phyloP scores from a whole-genome alignment of 2,329 filamentous ascomycete species.

The Sporothrix euskadiensis region DNA sequence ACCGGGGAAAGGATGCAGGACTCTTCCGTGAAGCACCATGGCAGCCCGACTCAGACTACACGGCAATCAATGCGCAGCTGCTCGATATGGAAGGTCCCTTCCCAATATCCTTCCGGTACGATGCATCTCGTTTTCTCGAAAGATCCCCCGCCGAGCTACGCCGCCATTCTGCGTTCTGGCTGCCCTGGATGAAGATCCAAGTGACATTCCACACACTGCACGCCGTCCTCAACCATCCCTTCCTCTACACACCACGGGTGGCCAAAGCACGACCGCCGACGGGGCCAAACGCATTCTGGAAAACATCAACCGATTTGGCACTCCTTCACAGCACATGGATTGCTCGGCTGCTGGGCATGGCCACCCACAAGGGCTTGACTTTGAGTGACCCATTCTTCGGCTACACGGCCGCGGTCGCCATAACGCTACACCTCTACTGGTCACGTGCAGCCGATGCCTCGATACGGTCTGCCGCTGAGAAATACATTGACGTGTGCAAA shows the following conservation, averaged over 20 bases:
- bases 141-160: constrained; percentile 49
- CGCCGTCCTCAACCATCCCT: constrained; percentile 55
- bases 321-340: constrained; percentile 56
- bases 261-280: constrained; percentile 34
- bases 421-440: constrained; percentile 22
- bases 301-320: constrained; percentile 52
- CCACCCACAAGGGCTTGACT: constrained; percentile 31
- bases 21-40: not conserved
- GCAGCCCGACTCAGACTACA: constrained; percentile 18
- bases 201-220: constrained; percentile 55
- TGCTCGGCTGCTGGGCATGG: constrained; percentile 56
- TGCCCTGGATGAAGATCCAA: constrained; percentile 54
- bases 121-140: constrained; percentile 55
- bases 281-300: constrained; percentile 56
- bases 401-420: constrained; percentile 3
- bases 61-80: constrained; percentile 14
- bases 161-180: constrained; percentile 51
- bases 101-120: constrained; percentile 43
- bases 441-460: constrained; percentile 7
- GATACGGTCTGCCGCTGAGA: not conserved
- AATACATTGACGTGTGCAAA: constrained; percentile 7
- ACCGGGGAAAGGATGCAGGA: not conserved
- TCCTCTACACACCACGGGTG: constrained; percentile 47
- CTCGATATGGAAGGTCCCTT: constrained; percentile 11
- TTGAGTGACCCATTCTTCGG: constrained; percentile 16